Conservation (phyloP, 2,329 filamentous ascomycete genomes). For the Dactylellina sp. region DNA sequence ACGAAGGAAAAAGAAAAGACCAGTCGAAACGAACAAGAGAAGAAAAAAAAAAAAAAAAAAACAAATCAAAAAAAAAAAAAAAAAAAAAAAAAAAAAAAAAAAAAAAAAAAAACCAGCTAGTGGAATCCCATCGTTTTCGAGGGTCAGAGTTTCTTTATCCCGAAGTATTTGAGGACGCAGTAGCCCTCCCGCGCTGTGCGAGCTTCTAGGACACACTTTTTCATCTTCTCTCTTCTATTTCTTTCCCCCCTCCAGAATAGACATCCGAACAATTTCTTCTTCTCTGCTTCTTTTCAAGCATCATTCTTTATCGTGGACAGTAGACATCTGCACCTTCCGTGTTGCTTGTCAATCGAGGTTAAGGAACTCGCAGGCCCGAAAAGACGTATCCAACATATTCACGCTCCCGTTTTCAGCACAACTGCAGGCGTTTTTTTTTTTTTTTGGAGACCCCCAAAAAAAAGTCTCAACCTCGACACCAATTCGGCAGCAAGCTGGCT, state of each 20-base stretch:
- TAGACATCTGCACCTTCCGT: conserved; percentile 18
- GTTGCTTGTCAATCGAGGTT: conserved; percentile 49
- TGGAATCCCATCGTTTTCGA: conserved; percentile 38
- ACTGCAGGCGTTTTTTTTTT: not conserved
- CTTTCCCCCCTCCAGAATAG: conserved; percentile 35
- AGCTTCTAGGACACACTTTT: conserved; percentile 53
- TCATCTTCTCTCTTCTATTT: conserved; percentile 31
- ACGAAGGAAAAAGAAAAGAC: conserved; percentile 20
- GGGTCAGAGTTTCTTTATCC: conserved; percentile 46
- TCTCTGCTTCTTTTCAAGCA: conserved; percentile 36
- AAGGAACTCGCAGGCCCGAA: conserved; percentile 8
- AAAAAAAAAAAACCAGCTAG: conserved; percentile 12
- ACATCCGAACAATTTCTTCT: conserved; percentile 27
- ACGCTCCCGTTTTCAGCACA: conserved; percentile 43
- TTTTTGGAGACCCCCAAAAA: not conserved
- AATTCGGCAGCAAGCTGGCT: conserved; percentile 23
- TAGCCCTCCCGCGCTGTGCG: conserved; percentile 54
- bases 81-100: conserved; percentile 17
- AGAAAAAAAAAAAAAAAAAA: conserved; percentile 31
- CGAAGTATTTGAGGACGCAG: conserved; percentile 54
- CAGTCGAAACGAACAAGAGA: no score
- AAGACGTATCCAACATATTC: conserved; percentile 24
- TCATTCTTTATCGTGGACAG: conserved; percentile 24
- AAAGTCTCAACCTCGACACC: conserved; percentile 28
- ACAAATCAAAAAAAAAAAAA: conserved; percentile 2